These are phyloP conservation scores for Babjeviella inositovora DNA, from an alignment of 805 yeast genomes.

Conservation along the genomic window DNA sequence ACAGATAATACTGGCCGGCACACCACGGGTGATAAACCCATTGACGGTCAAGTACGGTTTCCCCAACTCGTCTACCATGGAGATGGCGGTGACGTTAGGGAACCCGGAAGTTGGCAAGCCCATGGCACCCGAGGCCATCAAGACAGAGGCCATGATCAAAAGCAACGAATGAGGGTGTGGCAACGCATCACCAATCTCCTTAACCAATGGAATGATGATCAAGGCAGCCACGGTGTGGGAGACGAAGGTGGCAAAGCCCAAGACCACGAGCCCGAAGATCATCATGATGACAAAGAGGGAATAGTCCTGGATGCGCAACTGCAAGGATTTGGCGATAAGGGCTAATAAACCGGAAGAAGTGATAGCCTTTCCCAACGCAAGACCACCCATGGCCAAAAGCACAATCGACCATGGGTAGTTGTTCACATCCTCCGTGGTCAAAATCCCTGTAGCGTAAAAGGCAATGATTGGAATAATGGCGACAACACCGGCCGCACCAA, in stretches of 20 bases:
- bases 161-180: conserved; percentile 27
- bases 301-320: conserved; percentile 19
- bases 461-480: conserved; percentile 28
- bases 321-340: conserved; percentile 27
- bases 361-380: conserved; percentile 34
- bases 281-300: conserved; percentile 25
- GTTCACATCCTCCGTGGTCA: conserved; percentile 29
- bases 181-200: conserved; percentile 27
- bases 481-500: conserved; percentile 32
- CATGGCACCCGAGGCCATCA: conserved; percentile 39
- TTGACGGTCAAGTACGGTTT: conserved; percentile 29
- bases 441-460: conserved; percentile 31
- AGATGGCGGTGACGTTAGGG: conserved; percentile 40
- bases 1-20: conserved; percentile 28
- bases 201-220: conserved; percentile 31
- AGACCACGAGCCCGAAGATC: conserved; percentile 29
- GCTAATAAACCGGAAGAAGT: conserved; percentile 28
- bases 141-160: conserved; percentile 29
- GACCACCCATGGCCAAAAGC: conserved; percentile 38
- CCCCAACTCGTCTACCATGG: conserved; percentile 37
- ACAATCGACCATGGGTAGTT: conserved; percentile 40
- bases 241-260: conserved; percentile 37
- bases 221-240: conserved; percentile 40
- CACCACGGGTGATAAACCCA: conserved; percentile 34
- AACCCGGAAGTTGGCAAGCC: conserved; percentile 39